Conservation (phyloP, 495 filamentous ascomycete genomes). For the Tuber aestivum region DNA sequence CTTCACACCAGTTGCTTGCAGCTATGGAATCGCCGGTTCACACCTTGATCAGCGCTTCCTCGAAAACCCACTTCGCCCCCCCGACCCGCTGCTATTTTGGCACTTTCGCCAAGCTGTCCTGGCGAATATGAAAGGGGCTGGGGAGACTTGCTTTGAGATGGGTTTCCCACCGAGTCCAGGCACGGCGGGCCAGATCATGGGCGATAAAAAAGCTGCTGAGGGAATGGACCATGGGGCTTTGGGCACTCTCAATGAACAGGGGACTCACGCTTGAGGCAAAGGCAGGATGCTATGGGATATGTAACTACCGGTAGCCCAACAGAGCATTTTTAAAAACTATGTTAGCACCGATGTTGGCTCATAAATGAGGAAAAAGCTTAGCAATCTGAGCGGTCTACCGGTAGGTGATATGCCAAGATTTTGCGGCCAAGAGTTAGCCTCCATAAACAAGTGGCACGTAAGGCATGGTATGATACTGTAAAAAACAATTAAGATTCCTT, state of each 20-base stretch:
- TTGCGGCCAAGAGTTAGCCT: not conserved
- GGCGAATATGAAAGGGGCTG: conserved; percentile 19
- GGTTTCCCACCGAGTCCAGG: conserved; percentile 46
- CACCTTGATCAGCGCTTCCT: conserved; percentile 44
- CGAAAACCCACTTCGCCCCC: conserved; percentile 42
- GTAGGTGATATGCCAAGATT: not conserved
- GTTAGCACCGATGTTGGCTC: not conserved
- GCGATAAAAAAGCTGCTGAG: conserved; percentile 40
- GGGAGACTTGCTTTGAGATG: conserved; percentile 21
- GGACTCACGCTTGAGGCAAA: not conserved
- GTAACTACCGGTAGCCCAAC: not conserved
- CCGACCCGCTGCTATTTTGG: conserved; percentile 34
- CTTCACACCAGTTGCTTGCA: conserved; percentile 35
- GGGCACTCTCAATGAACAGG: not conserved
- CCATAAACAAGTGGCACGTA: too few relatives aligned
- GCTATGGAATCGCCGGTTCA: conserved; percentile 41
- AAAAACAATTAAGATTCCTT: too few relatives aligned
- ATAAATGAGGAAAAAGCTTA: not conserved
- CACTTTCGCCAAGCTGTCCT: conserved; percentile 26
- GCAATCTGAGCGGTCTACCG: not conserved
- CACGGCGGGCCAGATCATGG: conserved; percentile 44
- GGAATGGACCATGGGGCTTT: conserved; percentile 43
- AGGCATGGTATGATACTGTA: too few relatives aligned
- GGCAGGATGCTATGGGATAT: not conserved
- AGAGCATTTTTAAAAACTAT: not conserved